Base-by-base conservation (phyloP, 2,329 filamentous ascomycete species). In the Colletotrichum phormii region DNA sequence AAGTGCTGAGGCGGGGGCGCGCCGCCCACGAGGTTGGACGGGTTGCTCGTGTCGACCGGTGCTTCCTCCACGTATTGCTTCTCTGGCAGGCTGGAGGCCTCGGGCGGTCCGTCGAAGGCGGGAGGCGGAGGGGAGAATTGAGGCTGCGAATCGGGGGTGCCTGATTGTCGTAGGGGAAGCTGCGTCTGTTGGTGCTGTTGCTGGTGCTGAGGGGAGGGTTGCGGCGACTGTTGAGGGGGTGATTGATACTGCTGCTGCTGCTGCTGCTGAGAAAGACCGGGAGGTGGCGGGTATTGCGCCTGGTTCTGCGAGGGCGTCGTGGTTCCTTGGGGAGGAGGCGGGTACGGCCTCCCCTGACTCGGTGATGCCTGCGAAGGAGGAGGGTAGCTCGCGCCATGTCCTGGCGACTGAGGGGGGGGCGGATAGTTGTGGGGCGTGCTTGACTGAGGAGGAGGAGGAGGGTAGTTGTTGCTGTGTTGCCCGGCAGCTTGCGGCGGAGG, bases 1-100 rank as follows among this genome's bases (percentile, higher is more conserved):
- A 96, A 95, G 70, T 93, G 88, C 37, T 83, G 82, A 18, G 84
- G 82, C 7, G 82, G 79, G 12, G 84, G 86, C 4, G 84, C 85
- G 33, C 82, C 82, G 12, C 80, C 79, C 24, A 82, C 78, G 58
- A 84, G 79, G 74, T 82, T 80, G 33, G 80, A 75, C 18, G 81
- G 76, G 29, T 81, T 78, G 18, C 75, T 77, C 5, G 77, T 76
- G 64, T 80, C 80, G 26, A 78, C 69, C 8, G 74, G 67, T 29
- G 75, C 60, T n/a, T 75, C 78, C 33, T 75, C 75, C n/a, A 77
- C 74, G 54, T 65, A 62, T 7, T 74, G 72, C 74, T 81, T 81
- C 70, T 80, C 79, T 7, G 74, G 65, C 15, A 77, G 77, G 46
- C 78, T 78, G 1, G 75, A 63, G 9, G 65, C 74, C 7, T 77